Percentiles rank a stretch among this genome's conserved stretches.
Conservation (phyloP, 75 land plant genomes). For the Selaginella tamariscina region DNA sequence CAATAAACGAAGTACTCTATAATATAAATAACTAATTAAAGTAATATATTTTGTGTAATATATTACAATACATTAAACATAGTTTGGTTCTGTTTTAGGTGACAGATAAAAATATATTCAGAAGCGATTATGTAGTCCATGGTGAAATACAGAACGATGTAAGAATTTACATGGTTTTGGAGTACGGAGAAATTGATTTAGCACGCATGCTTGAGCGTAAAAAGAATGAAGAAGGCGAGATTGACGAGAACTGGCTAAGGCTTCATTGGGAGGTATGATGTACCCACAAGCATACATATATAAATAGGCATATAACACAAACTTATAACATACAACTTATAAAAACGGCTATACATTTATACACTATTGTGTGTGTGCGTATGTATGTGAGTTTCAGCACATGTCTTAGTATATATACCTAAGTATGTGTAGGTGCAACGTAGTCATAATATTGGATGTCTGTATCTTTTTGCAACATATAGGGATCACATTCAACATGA, state of each 20-base stretch:
- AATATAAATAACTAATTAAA: too few relatives aligned
- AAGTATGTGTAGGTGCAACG: too few relatives aligned
- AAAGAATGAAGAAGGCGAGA: constrained; percentile 49
- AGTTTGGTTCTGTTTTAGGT: constrained; percentile 31
- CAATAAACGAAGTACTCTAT: too few relatives aligned
- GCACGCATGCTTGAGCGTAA: constrained; percentile 81
- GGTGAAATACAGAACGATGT: constrained; percentile 65
- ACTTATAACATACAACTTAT: too few relatives aligned
- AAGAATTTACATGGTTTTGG: constrained; percentile 91
- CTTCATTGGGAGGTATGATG: constrained; percentile 82
- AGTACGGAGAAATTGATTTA: constrained; percentile 95
- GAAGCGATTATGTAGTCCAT: constrained; percentile 32
- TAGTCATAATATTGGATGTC: too few relatives aligned
- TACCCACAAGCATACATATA: not conserved
- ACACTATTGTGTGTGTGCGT: too few relatives aligned
- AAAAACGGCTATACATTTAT: too few relatives aligned
- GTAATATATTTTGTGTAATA: not conserved
- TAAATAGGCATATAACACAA: too few relatives aligned
- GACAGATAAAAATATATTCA: constrained; percentile 64
- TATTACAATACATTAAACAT: not conserved
- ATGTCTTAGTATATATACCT: too few relatives aligned
- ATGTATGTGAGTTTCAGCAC: too few relatives aligned
- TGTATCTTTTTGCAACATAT: too few relatives aligned
- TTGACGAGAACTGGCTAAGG: constrained; percentile 92
- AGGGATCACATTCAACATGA: too few relatives aligned